Evolutionary conservation across 139 green algal genomes (phyloP), one percentile per base, ranked within the genome.

Genomic region (Chlorella sp.): DNA sequence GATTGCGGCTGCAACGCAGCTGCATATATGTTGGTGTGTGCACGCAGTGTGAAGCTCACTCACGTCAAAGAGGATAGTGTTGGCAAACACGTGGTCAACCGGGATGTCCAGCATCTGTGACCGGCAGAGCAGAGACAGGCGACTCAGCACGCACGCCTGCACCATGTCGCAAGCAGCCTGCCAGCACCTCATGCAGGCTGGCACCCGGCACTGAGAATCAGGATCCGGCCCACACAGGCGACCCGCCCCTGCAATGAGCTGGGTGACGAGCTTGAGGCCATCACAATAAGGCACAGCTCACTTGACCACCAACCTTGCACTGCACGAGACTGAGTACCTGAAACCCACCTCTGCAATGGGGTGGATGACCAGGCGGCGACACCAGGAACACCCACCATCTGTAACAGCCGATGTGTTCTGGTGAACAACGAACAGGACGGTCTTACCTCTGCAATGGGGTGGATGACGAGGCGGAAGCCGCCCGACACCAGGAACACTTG

Each of bases 401-500:
- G n/a, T n/a, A n/a, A n/a, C n/a, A n/a, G n/a, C n/a, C n/a, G n/a
- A n/a, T n/a, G n/a, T n/a, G n/a, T n/a, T n/a, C n/a, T n/a, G n/a
- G n/a, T n/a, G n/a, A n/a, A n/a, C n/a, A n/a, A n/a, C n/a, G 41
- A 32, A 5, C 4, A 3, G 65, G 19, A 73, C 34, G 22, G 34
- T 0, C 54, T 26, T 32, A 83, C 67, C 38, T 95, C 90, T 16
- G 97, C 97, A n/a, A 98, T 94, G 16, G 97, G 97, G 77, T 98
- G 85, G 74, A 99, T 99, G 79, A 99, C 96, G 19, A 93, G 85
- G 20, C 95, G 83, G 89, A 99, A 99, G 32, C 97, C 97, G 1
- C 97, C 97, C 44, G 94, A 98, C 70, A 99, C 96, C 34, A 99
- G 92, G 86, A 96, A 99, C 24, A 99, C 95, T 46, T 88, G 77